phyloP scores from a whole-genome alignment of 78 protist genomes.

The Dictyostelium capitatum region DNA sequence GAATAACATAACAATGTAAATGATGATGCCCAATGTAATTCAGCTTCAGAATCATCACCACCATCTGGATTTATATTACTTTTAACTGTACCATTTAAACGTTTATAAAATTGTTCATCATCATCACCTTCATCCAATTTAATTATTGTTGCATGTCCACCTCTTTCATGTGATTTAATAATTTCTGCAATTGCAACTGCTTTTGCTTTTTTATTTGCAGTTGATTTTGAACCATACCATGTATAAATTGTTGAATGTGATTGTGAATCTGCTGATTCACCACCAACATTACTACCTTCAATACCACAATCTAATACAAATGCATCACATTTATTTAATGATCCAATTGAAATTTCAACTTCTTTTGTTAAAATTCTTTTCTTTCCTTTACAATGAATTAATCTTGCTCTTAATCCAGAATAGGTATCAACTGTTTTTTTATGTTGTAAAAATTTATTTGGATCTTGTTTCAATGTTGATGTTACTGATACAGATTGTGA shows the following conservation, averaged over 20 bases:
- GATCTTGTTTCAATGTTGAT: slow-evolving; percentile 49
- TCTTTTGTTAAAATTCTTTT: slow-evolving; percentile 62
- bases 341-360: slow-evolving; percentile 33
- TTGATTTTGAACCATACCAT: slow-evolving; percentile 58
- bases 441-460: slow-evolving; percentile 52
- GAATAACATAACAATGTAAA: slow-evolving; percentile 11
- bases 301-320: slow-evolving; percentile 74
- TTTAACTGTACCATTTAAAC: background rate
- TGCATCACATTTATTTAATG: slow-evolving; percentile 52
- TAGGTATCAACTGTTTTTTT: slow-evolving; percentile 60
- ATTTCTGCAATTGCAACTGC: slow-evolving; percentile 74
- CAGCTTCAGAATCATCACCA: slow-evolving; percentile 70
- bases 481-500: slow-evolving; percentile 63
- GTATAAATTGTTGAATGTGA: slow-evolving; percentile 44
- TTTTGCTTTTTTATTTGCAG: slow-evolving; percentile 55
- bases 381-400: slow-evolving; percentile 71
- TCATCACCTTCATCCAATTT: slow-evolving; percentile 68
- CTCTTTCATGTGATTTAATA: slow-evolving; percentile 62
- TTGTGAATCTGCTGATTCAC: slow-evolving; percentile 37
- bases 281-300: slow-evolving; percentile 49
- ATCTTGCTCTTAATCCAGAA: slow-evolving; percentile 31
- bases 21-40: slow-evolving; percentile 40
- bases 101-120: slow-evolving; percentile 11
- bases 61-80: slow-evolving; percentile 45
- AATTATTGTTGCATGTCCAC: slow-evolving; percentile 65